Conservation (phyloP, 2,329 filamentous ascomycete genomes). For the Dendrostoma leiphaemia region DNA sequence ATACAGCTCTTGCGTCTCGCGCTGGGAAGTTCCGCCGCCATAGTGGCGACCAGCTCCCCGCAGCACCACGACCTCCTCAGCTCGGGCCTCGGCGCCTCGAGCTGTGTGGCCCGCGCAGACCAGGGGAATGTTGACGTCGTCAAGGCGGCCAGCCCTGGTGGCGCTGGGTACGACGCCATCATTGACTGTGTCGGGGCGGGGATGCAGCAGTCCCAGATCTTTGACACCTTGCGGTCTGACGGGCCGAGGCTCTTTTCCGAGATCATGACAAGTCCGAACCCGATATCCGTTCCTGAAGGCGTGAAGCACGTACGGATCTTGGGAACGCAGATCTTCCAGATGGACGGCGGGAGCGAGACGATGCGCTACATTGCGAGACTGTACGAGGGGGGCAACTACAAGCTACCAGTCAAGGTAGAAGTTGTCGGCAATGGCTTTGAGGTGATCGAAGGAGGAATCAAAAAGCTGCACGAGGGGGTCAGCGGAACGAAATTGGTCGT, state of each 20-base stretch:
- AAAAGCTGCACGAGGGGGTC: constrained; percentile 25
- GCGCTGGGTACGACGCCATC: constrained; percentile 31
- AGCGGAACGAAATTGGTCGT: constrained; percentile 31
- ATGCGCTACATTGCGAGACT: constrained; percentile 24
- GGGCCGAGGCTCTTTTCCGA: constrained; percentile 29
- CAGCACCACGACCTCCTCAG: constrained; percentile 23
- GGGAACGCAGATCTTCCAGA: constrained; percentile 24
- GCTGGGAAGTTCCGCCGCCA: constrained; percentile 24
- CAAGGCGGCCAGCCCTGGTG: constrained; percentile 22
- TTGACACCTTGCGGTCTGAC: constrained; percentile 23
- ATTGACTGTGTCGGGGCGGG: constrained; percentile 31
- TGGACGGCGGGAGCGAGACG: constrained; percentile 21
- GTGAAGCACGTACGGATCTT: constrained; percentile 24
- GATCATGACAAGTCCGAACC: constrained; percentile 27
- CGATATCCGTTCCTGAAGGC: constrained; percentile 24
- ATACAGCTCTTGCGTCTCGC: constrained; percentile 35
- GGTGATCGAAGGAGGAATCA: constrained; percentile 23
- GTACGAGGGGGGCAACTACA: constrained; percentile 25
- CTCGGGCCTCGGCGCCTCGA: constrained; percentile 21
- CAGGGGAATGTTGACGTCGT: constrained; percentile 19
- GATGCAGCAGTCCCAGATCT: constrained; percentile 23
- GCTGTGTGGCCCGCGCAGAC: constrained; percentile 19
- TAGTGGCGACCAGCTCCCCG: constrained; percentile 32
- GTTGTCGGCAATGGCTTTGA: constrained; percentile 27
- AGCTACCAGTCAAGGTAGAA: constrained; percentile 27